Percentiles rank a stretch among this genome's conserved stretches.
These are phyloP conservation scores for Zhuliangozyma blackwelliae DNA, from an alignment of 1,139 yeast species.

Conservation along the genomic window DNA sequence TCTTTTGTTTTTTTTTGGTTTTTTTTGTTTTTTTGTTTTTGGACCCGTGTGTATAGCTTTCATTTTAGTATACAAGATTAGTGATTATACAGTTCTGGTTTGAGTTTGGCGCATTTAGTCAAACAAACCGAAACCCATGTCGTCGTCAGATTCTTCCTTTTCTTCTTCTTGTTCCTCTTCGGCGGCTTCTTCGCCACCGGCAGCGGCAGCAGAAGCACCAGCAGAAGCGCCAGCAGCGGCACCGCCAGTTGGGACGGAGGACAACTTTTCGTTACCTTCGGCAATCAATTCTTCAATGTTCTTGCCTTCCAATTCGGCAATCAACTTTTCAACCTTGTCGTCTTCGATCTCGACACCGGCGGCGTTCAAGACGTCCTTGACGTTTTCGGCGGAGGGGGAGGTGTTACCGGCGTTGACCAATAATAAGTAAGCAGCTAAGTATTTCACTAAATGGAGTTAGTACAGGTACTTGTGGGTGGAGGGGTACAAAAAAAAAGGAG, in stretches of 20 bases:
- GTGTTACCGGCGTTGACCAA: slow-evolving; percentile 65
- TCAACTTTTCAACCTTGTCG: slow-evolving; percentile 76
- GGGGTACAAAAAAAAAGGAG: slow-evolving; percentile 1
- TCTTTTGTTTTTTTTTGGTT: slow-evolving; percentile 1
- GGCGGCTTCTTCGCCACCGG: slow-evolving; percentile 65
- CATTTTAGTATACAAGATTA: slow-evolving; percentile 5
- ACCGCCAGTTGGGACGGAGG: slow-evolving; percentile 97
- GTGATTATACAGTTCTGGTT: slow-evolving; percentile 5
- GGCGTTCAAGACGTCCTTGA: slow-evolving; percentile 83
- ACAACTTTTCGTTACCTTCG: slow-evolving; percentile 92
- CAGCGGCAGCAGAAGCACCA: slow-evolving; percentile 65
- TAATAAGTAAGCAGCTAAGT: slow-evolving; percentile 68
- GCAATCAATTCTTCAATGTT: slow-evolving; percentile 86
- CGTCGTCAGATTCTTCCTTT: slow-evolving; percentile 54
- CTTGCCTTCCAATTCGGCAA: slow-evolving; percentile 94
- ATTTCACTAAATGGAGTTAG: slow-evolving; percentile 52
- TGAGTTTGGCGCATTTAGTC: slow-evolving; percentile 27
- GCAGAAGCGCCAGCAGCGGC: slow-evolving; percentile 77
- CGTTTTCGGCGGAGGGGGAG: slow-evolving; percentile 88
- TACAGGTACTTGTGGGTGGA: slow-evolving; percentile 8
- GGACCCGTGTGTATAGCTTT: slow-evolving; percentile 1
- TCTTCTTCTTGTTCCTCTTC: slow-evolving; percentile 59
- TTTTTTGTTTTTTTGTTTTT: not conserved
- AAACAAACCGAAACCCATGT: slow-evolving; percentile 54
- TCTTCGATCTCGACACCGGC: slow-evolving; percentile 97